These are phyloP conservation scores for Ceratocystis ficicola DNA, from an alignment of 2,329 filamentous ascomycete species.

Conservation along the genomic window DNA sequence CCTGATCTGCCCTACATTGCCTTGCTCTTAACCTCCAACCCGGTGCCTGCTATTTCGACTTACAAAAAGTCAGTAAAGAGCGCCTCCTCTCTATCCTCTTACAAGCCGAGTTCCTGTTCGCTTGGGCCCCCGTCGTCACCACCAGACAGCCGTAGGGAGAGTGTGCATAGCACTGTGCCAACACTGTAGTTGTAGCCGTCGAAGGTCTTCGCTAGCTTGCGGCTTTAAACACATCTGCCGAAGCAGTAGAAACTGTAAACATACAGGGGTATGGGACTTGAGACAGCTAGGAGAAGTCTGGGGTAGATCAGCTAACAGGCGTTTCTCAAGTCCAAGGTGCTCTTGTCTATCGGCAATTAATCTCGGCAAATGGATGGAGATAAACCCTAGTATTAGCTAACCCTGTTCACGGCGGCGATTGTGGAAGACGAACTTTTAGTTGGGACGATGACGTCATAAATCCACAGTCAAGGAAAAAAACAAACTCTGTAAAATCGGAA, in stretches of 20 bases:
- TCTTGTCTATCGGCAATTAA: neutral
- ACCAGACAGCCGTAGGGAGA: neutral
- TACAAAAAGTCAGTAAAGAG: too few species aligned
- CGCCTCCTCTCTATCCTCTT: too few species aligned
- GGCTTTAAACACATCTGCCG: conserved; percentile 13
- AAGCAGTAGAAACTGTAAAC: neutral
- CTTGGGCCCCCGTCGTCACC: neutral
- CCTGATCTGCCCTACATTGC: too few species aligned
- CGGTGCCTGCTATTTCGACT: too few species aligned
- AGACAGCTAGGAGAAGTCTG: neutral
- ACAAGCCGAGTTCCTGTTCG: neutral
- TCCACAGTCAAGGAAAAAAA: neutral
- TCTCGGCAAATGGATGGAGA: neutral
- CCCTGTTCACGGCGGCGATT: neutral
- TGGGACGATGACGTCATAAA: neutral
- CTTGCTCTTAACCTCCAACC: too few species aligned
- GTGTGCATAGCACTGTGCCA: neutral
- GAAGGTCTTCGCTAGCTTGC: neutral
- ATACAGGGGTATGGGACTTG: neutral
- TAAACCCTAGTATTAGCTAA: neutral
- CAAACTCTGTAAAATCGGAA: neutral
- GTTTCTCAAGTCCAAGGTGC: neutral
- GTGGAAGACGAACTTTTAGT: too few species aligned
- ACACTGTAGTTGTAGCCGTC: neutral
- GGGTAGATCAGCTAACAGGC: neutral